Base-by-base conservation (phyloP, 257 asterid genomes). In the Solanum rostratum region DNA sequence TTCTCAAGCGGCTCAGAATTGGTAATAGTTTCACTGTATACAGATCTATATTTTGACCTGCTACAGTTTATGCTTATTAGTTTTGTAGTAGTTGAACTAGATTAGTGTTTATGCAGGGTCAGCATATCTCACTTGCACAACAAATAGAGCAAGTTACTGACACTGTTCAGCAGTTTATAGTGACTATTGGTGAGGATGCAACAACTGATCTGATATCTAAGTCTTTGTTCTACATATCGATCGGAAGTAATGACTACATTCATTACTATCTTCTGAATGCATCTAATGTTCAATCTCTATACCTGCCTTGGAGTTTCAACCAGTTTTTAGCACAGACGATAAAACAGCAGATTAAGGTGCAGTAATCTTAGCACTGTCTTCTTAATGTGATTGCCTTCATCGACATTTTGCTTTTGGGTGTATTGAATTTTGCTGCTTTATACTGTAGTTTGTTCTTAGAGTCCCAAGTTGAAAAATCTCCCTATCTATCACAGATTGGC, bases 1-100 rank as follows among this genome's bases (percentile, higher is more conserved):
- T 93, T 91, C 88, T 93, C 99, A 15, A 95, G 99, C 83, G 99
- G 99, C 79, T 90, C 99, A 65, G 98, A 94, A 88, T 88, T 95
- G 98, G 99, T 96, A 63, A 90, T 2, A 50, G 45, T 73, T 70
- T 60, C 39, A 52, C 37, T 46, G 11, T 30, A 54, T 10, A 80
- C 19, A 29, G 18, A 43, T 59, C 27, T 16, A 0, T 33, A 9
- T 33, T 33, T 33, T 33, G 7, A 30, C 46, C n/a, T 3, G 7
- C 14, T 6, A 3, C 24, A 68, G 15, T n/a, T 6, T 41, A 15
- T 22, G n/a, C 2, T 76, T 74, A 22, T 76, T 74, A 14, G 2
- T 46, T 46, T 45, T 74, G 33, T 73, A 14, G 57, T 45, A 13
- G 9, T 49, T 73, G 11, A 15, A 2, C 18, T 74, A 74, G 60